These are phyloP conservation scores for Bretziella fagacearum DNA, from an alignment of 2,329 filamentous ascomycete species.

Conservation along the genomic window DNA sequence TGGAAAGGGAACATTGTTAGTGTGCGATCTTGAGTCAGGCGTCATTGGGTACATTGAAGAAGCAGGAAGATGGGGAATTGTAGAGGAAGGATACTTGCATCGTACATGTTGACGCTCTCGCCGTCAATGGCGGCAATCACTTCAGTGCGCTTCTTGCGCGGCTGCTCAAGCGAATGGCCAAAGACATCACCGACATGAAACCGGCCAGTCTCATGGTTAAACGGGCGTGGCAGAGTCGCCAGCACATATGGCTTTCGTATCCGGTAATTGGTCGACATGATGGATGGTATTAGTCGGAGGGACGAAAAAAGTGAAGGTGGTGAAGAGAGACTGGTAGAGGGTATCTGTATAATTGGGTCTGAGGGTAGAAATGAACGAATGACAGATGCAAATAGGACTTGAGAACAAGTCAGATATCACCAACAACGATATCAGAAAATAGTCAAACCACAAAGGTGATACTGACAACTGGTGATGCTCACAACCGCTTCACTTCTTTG, in stretches of 20 bases:
- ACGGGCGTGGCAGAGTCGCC: conserved; percentile 39
- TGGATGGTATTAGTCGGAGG: conserved; percentile 1
- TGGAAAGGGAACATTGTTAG: conserved; percentile 20
- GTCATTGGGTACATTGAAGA: conserved; percentile 5
- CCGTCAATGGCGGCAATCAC: conserved; percentile 47
- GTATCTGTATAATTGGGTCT: not conserved
- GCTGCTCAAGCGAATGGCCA: conserved; percentile 38
- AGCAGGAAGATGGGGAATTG: not conserved
- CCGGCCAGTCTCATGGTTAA: conserved; percentile 30
- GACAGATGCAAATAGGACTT: too few species aligned
- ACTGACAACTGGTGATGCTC: not conserved
- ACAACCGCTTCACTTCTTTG: not conserved
- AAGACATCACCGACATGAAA: conserved; percentile 45
- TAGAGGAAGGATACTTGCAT: conserved; percentile 35
- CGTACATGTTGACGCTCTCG: conserved; percentile 48
- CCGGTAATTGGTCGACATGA: conserved; percentile 42
- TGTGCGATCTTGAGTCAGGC: conserved; percentile 3
- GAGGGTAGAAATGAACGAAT: not conserved
- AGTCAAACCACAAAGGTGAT: too few species aligned
- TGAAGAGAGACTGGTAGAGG: not conserved
- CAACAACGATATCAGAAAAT: not conserved
- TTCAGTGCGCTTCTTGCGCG: conserved; percentile 47
- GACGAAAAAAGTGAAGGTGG: not conserved
- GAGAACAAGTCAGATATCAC: too few species aligned
- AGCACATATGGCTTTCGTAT: conserved; percentile 49